A percentile compares a stretch with the other conserved stretches of the same genome.
These are phyloP conservation scores for Penicillium sumatraense DNA, from an alignment of 2,329 filamentous ascomycete genomes.

Conservation along the genomic window DNA sequence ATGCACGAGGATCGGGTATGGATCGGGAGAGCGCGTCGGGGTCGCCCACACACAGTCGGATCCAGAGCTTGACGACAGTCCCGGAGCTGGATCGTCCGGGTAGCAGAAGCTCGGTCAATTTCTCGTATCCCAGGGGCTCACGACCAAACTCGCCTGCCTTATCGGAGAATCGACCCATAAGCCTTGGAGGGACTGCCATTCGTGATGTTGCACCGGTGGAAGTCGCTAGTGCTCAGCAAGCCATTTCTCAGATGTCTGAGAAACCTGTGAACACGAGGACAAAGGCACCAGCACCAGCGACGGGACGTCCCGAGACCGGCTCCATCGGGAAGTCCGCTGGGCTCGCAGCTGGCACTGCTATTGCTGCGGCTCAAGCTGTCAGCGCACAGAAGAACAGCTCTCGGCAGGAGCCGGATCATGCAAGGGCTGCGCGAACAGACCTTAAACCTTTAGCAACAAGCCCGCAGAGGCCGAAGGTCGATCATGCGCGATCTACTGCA, in stretches of 20 bases:
- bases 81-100: constrained; percentile 43
- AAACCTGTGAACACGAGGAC: constrained; percentile 35
- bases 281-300: background rate
- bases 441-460: background rate
- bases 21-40: constrained; percentile 34
- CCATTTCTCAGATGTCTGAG: constrained; percentile 29
- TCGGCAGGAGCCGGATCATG: constrained; percentile 7
- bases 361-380: constrained; percentile 36
- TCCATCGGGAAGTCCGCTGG: constrained; percentile 29
- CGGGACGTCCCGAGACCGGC: constrained; percentile 27
- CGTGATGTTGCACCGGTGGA: constrained; percentile 30
- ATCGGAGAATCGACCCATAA: constrained; percentile 24
- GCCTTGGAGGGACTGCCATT: constrained; percentile 17
- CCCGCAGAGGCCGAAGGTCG: constrained; percentile 1
- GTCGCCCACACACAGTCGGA: constrained; percentile 23
- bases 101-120: constrained; percentile 53
- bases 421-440: constrained; percentile 10
- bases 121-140: constrained; percentile 51
- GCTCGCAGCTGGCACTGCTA: constrained; percentile 33
- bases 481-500: background rate
- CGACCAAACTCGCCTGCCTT: constrained; percentile 46
- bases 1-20: constrained; percentile 44
- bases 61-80: constrained; percentile 31
- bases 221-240: constrained; percentile 28
- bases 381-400: constrained; percentile 20